Evolutionary conservation across 1,284 basidiomycete species (phyloP), one percentile per base, ranked within the genome.

Genomic region (Gomphus bonarii): DNA sequence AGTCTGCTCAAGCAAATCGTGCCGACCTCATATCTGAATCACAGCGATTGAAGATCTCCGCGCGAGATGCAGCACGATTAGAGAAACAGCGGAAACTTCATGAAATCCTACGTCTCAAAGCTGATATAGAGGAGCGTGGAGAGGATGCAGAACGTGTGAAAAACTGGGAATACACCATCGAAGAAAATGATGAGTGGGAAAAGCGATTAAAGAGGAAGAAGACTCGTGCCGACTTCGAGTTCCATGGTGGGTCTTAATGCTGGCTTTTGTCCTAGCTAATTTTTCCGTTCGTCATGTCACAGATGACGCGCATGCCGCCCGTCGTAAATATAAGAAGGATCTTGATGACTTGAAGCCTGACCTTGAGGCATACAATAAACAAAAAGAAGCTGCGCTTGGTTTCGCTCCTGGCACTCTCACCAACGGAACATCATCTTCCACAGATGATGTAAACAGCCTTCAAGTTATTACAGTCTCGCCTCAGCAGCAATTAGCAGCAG

Each of bases 131-230:
- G 66, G 93, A 93, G 60, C 75, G 78, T 0, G 95, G 95, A 5
- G 52, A 87, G 65, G 82, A 85, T 62, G 74, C 82, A 2, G 81
- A 85, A 63, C 75, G 93, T 58, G 79, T 82, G 65, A 91, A 91
- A 76, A 91, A 92, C 65, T 95, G 92, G 92, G 84, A 91, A 65
- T 97, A 90, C 73, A 89, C 85, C 22, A 88, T 97, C 57, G 94
- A 97, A 72, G 92, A 97, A 71, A 95, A 93, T 65, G 92, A 97
- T 64, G 73, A 81, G 61, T 95, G 95, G 95, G 91, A 95, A 74
- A 88, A 88, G 74, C 93, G 93, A 72, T 70, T 81, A 62, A 83
- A 81, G 38, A 70, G 84, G 63, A 91, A 90, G 69, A 78, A 78
- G 59, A 76, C 87, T 67, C 77, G 85, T 65, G 86, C 82, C 18